Base-by-base conservation (phyloP, 805 yeast genomes). In the Blastobotrys peoriensis region DNA sequence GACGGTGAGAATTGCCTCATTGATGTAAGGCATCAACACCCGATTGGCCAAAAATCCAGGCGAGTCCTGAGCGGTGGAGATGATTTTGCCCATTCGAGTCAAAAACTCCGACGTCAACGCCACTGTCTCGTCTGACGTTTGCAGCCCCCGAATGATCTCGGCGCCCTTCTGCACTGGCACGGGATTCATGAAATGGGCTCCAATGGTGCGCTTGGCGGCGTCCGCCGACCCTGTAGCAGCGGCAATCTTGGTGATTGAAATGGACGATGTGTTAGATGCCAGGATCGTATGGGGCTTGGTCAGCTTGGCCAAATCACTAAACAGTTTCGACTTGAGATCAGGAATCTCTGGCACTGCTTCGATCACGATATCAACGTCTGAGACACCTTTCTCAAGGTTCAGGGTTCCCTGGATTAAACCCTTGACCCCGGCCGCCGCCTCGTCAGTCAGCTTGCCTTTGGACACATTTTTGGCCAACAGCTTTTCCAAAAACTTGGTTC, bases 11-110 rank as follows among this genome's bases (percentile, higher is more conserved):
- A 68, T 59, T 13, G 73, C 73, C 56, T 68, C 73, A 49, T 68
- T 68, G 55, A 68, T 64, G 55, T 69, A 69, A 13, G 73, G 73
- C 56, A 68, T 57, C 40, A 68, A 59, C 30, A 68, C 60, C 28
- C 73, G 60, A 56, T 68, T 68, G 39, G 72, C 73, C 28, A 68
- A 49, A 50, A 68, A 68, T n/a, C 73, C 73, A 2, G 73, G 73
- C 18, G 62, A 41, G 53, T 68, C 73, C 38, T 49, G 46, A 28
- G 70, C 64, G 9, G 63, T 53, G 42, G 69, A 63, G 5, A 69
- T 56, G 19, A 58, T 46, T 51, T 68, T 68, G 40, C 66, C 67
- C 64, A 68, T 56, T 25, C 57, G 44, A 42, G 40, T 40, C 36
- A 65, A 60, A 37, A 67, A 61, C 40, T 52, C 63, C 33, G 61